Percentiles rank a stretch among this genome's conserved stretches.
Conservation (phyloP, 2,329 filamentous ascomycete species). For the Sphaerostilbella broomeana region DNA sequence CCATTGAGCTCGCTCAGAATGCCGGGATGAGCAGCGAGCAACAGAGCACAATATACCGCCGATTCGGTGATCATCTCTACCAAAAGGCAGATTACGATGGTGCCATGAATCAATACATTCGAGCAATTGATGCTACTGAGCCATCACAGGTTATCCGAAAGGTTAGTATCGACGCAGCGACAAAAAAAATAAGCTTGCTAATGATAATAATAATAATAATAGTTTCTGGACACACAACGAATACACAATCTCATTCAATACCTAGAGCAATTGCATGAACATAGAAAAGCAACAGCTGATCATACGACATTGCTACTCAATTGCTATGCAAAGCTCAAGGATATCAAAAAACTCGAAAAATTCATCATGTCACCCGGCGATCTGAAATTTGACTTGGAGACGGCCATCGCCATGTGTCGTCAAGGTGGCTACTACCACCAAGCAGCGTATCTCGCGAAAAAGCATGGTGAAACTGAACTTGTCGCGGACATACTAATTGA, state of each 20-base stretch:
- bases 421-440: conserved; percentile 97
- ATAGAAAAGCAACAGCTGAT: conserved; percentile 86
- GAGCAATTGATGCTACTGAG: conserved; percentile 92
- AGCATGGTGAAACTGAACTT: conserved; percentile 87
- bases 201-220: no score
- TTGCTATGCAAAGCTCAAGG: conserved; percentile 96
- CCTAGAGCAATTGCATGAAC: conserved; percentile 90
- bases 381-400: conserved; percentile 93
- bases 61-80: conserved; percentile 90
- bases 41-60: conserved; percentile 86
- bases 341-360: conserved; percentile 89
- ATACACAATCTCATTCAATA: conserved; percentile 98
- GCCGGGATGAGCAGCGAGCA: conserved; percentile 71
- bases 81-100: conserved; percentile 94
- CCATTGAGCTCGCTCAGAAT: conserved; percentile 89
- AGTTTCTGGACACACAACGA: conserved; percentile 93
- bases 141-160: conserved; percentile 95
- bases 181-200: background rate
- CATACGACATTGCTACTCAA: conserved; percentile 93
- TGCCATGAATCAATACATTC: conserved; percentile 98
- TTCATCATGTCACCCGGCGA: conserved; percentile 96
- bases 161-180: conserved; percentile 34
- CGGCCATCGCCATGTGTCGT: conserved; percentile 93
- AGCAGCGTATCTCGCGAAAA: conserved; percentile 88
- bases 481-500: conserved; percentile 96